Percentiles rank a stretch among this genome's conserved stretches.
Evolutionary conservation across 768 basidiomycete species (phyloP).

Genomic region (Hericium alpestre): DNA sequence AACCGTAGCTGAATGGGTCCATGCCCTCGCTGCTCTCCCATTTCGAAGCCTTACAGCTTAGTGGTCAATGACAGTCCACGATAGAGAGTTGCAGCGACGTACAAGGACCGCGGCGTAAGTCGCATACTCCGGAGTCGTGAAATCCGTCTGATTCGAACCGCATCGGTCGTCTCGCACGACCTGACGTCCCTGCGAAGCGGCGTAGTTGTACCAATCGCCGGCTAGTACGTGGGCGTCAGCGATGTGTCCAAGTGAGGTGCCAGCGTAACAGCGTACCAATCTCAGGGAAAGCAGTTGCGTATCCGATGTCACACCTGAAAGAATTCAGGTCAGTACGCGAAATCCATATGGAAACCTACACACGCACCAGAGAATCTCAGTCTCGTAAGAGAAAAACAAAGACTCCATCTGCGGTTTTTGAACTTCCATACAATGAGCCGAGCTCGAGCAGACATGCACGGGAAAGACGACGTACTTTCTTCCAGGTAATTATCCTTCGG

Average conservation of each 20-base stretch:
- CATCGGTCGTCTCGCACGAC: conserved; percentile 13
- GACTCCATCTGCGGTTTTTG: conserved; percentile 40
- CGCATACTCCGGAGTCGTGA: conserved; percentile 12
- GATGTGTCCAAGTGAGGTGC: neutral
- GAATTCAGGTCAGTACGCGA: conserved; percentile 31
- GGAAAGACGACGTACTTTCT: conserved; percentile 36
- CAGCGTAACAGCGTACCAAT: conserved; percentile 1
- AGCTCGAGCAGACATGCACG: neutral
- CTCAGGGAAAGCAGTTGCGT: conserved; percentile 10
- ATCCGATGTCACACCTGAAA: conserved; percentile 34
- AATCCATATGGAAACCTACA: neutral
- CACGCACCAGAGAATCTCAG: conserved; percentile 12
- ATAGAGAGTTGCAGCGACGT: neutral
- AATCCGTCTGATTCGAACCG: conserved; percentile 10
- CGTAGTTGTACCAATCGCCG: conserved; percentile 11
- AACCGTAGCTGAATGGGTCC: conserved; percentile 43
- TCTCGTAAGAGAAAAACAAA: neutral
- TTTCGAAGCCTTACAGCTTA: conserved; percentile 30
- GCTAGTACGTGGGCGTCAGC: neutral
- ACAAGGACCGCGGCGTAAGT: conserved; percentile 28
- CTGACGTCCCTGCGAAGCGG: conserved; percentile 8
- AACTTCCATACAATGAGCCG: conserved; percentile 32
- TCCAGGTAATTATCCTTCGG: conserved; percentile 41
- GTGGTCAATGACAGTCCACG: conserved; percentile 37
- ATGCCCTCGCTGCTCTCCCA: conserved; percentile 57